Percentiles rank a stretch among this genome's conserved stretches.
Evolutionary conservation across 2,329 filamentous ascomycete species (phyloP).

Genomic region (Talaromyces sp.): DNA sequence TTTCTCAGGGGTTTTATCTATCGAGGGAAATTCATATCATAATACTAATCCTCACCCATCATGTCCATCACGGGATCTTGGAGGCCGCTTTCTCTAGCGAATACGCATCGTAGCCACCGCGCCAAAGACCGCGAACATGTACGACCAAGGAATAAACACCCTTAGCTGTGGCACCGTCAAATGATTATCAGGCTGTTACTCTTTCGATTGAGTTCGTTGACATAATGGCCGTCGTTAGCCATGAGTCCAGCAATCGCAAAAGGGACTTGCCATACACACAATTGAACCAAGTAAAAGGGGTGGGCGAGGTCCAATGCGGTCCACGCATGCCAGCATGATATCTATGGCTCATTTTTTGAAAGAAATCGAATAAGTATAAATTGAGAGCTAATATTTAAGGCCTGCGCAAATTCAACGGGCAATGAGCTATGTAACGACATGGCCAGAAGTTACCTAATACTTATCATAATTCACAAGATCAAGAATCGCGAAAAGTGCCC

Average conservation of each 20-base stretch:
- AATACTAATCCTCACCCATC: too few species aligned
- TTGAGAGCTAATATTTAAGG: too few species aligned
- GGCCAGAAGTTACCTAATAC: neutral
- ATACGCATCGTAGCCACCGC: constrained; percentile 43
- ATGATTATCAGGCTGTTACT: constrained; percentile 43
- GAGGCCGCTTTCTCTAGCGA: too few species aligned
- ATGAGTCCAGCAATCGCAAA: constrained; percentile 54
- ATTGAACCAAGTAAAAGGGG: constrained; percentile 48
- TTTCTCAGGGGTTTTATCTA: too few species aligned
- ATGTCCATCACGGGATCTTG: too few species aligned
- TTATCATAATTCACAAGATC: neutral
- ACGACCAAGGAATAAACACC: constrained; percentile 63
- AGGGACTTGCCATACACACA: constrained; percentile 47
- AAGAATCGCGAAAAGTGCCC: neutral
- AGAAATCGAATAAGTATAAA: too few species aligned
- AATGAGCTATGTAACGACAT: neutral
- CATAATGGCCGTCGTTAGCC: constrained; percentile 46
- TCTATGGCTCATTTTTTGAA: constrained; percentile 47
- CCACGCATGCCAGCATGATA: constrained; percentile 49
- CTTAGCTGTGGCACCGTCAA: constrained; percentile 51
- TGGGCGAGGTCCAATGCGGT: constrained; percentile 48
- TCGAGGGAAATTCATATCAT: too few species aligned
- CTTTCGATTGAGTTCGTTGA: constrained; percentile 48
- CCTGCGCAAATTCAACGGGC: neutral
- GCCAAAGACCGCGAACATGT: constrained; percentile 44